Evolutionary conservation across 1,139 yeast genomes (phyloP).

Genomic region (Geotrichum europaeum): DNA sequence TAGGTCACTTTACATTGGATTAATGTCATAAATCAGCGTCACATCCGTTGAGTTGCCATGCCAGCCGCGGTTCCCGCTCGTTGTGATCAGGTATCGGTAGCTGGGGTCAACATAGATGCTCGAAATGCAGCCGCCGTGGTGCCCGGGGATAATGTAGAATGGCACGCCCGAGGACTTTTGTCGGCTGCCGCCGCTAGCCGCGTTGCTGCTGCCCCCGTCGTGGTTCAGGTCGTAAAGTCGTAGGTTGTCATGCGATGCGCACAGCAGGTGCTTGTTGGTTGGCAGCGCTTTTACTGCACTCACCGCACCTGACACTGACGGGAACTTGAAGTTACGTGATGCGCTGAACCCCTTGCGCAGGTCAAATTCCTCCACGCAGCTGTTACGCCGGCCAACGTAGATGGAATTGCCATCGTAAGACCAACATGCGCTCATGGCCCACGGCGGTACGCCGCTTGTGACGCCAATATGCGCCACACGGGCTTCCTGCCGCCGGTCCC

Average conservation of each 20-base stretch:
- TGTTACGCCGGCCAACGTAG: slow-evolving; percentile 84
- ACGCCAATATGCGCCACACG: slow-evolving; percentile 53
- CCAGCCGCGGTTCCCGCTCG: slow-evolving; percentile 97
- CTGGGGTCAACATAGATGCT: slow-evolving; percentile 69
- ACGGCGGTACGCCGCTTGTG: slow-evolving; percentile 74
- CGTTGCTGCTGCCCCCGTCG: slow-evolving; percentile 37
- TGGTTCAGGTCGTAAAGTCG: slow-evolving; percentile 70
- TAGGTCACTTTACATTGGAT: slow-evolving; percentile 20
- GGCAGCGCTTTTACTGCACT: slow-evolving; percentile 78
- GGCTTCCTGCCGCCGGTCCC: slow-evolving; percentile 64
- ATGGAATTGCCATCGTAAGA: slow-evolving; percentile 72
- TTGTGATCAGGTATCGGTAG: slow-evolving; percentile 78
- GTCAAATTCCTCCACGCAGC: slow-evolving; percentile 80
- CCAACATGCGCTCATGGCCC: slow-evolving; percentile 90
- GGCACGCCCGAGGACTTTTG: slow-evolving; percentile 37
- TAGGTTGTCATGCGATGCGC: slow-evolving; percentile 88
- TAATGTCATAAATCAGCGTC: slow-evolving; percentile 72
- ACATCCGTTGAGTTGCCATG: slow-evolving; percentile 75
- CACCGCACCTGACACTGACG: slow-evolving; percentile 87
- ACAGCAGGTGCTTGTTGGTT: slow-evolving; percentile 66
- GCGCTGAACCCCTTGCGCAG: slow-evolving; percentile 54
- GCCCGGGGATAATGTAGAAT: slow-evolving; percentile 55
- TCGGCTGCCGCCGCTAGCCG: neutral
- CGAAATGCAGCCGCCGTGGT: slow-evolving; percentile 63
- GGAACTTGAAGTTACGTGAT: slow-evolving; percentile 61